Evolutionary conservation across 2,329 filamentous ascomycete genomes (phyloP).

Genomic region (Alternaria brassicae): DNA sequence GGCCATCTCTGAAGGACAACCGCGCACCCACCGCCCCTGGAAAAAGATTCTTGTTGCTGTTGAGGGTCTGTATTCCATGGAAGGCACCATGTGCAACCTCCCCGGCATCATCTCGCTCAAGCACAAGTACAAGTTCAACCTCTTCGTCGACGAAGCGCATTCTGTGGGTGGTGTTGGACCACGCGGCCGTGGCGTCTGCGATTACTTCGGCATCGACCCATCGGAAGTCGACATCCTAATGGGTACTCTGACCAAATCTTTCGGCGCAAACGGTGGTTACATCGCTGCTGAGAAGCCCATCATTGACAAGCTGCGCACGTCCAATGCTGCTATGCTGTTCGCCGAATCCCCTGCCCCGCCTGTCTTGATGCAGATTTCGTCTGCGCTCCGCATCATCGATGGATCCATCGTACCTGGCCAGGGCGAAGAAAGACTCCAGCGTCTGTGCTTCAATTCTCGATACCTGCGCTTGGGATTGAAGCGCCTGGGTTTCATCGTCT

Average conservation of each 20-base stretch:
- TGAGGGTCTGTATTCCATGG: conserved; percentile 98
- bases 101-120: conserved; percentile 86
- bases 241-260: conserved; percentile 98
- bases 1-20: conserved; percentile 94
- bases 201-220: conserved; percentile 93
- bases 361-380: conserved; percentile 88
- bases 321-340: conserved; percentile 84
- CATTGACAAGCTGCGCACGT: conserved; percentile 87
- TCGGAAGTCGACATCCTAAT: conserved; percentile 92
- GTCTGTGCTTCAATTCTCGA: conserved; percentile 96
- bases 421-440: conserved; percentile 92
- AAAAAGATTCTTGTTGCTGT: conserved; percentile 98
- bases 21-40: conserved; percentile 97
- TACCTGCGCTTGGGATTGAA: conserved; percentile 98
- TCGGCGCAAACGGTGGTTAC: conserved; percentile 97
- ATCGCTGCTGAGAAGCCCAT: conserved; percentile 87
- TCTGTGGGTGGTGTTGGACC: conserved; percentile 93
- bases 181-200: conserved; percentile 88
- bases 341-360: conserved; percentile 88
- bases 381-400: conserved; percentile 84
- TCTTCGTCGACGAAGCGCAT: conserved; percentile 97
- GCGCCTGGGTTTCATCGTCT: conserved; percentile 94
- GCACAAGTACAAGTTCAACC: conserved; percentile 94
- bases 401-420: conserved; percentile 89
- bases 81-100: conserved; percentile 98